These are phyloP conservation scores for Aeschynomene evenia DNA, from an alignment of 306 rosid species.

Conservation along the genomic window DNA sequence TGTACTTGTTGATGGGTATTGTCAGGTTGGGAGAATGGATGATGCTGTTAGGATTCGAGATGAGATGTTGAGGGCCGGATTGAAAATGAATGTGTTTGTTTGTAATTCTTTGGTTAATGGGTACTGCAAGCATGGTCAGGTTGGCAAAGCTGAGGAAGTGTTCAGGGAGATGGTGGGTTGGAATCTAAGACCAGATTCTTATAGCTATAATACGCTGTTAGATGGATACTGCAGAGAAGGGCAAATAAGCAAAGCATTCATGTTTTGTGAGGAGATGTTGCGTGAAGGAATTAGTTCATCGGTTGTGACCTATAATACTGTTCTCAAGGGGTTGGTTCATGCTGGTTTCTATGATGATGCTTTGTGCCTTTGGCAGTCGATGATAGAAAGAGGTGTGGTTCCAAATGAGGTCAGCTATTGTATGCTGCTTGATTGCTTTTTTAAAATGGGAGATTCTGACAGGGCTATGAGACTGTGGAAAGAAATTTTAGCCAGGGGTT, in stretches of 20 bases:
- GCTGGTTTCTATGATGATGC: slow-evolving; percentile 51
- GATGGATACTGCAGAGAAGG: slow-evolving; percentile 48
- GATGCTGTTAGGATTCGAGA: slow-evolving; percentile 69
- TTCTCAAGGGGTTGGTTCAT: slow-evolving; percentile 64
- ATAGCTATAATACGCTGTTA: slow-evolving; percentile 43
- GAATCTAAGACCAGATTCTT: slow-evolving; percentile 46
- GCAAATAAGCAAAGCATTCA: slow-evolving; percentile 33
- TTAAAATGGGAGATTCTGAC: slow-evolving; percentile 61
- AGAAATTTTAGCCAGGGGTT: slow-evolving; percentile 57
- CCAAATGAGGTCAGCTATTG: slow-evolving; percentile 74
- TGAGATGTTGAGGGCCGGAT: slow-evolving; percentile 58
- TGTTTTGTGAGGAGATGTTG: slow-evolving; percentile 63
- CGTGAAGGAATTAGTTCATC: slow-evolving; percentile 52
- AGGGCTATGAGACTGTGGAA: slow-evolving; percentile 61
- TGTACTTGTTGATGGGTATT: slow-evolving; percentile 66
- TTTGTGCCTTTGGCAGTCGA: slow-evolving; percentile 58
- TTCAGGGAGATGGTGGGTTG: slow-evolving; percentile 50
- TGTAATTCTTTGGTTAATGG: slow-evolving; percentile 78
- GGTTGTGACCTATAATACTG: slow-evolving; percentile 65
- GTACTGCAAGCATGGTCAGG: slow-evolving; percentile 58
- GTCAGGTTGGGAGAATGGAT: slow-evolving; percentile 60
- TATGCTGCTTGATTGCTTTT: slow-evolving; percentile 69
- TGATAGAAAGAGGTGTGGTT: slow-evolving; percentile 57
- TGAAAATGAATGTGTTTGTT: slow-evolving; percentile 60
- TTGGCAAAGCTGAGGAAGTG: slow-evolving; percentile 48